These are phyloP conservation scores for Penicillium nordicum DNA, from an alignment of 2,329 filamentous ascomycete species.

Conservation along the genomic window DNA sequence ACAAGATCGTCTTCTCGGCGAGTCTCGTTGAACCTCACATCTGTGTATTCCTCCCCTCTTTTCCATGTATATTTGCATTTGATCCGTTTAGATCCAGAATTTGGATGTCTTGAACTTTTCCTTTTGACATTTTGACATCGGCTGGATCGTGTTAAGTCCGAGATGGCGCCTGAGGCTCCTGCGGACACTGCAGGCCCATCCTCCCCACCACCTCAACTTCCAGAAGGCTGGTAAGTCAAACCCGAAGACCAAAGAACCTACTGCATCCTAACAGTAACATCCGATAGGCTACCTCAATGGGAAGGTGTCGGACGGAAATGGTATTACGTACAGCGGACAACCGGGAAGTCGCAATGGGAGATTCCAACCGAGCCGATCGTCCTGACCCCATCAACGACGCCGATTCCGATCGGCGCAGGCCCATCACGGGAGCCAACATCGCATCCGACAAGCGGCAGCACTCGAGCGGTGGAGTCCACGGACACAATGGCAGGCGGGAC, in stretches of 20 bases:
- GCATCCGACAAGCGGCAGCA: conserved; percentile 24
- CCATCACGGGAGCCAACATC: conserved; percentile 26
- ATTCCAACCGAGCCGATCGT: conserved; percentile 40
- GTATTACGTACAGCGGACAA: conserved; percentile 41
- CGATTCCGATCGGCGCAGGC: conserved; percentile 27
- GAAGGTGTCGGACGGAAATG: conserved; percentile 38
- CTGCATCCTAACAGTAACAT: neutral
- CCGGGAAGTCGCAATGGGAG: conserved; percentile 41
- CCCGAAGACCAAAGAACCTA: neutral
- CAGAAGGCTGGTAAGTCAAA: conserved; percentile 38
- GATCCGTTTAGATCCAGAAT: neutral
- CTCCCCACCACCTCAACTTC: conserved; percentile 36
- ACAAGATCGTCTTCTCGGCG: conserved; percentile 19
- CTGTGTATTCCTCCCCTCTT: neutral
- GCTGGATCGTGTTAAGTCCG: neutral
- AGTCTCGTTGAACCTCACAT: conserved; percentile 4
- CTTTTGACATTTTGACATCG: neutral
- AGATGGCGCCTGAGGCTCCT: conserved; percentile 31
- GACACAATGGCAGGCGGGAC: conserved; percentile 13
- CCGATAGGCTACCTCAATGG: conserved; percentile 40
- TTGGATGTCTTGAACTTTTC: neutral
- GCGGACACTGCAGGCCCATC: conserved; percentile 40
- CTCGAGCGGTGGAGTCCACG: conserved; percentile 7
- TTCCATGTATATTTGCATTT: neutral
- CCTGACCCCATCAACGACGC: conserved; percentile 35